These are phyloP conservation scores for Psilocybe cubensis DNA, from an alignment of 768 basidiomycete genomes.

Conservation along the genomic window DNA sequence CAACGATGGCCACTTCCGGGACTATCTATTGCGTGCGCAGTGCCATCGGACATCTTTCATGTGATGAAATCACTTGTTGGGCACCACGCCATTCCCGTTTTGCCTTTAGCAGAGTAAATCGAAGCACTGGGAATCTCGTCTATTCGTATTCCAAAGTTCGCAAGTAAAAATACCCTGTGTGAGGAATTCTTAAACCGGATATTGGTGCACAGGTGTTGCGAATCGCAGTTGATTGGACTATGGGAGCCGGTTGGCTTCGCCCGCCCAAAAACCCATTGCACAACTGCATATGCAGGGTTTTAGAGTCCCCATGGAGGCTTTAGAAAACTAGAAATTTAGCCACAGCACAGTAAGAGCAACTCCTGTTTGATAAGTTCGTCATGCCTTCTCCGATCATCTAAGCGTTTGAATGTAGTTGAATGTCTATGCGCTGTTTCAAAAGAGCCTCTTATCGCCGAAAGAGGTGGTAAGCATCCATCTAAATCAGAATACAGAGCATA, in stretches of 20 bases:
- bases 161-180: slow-evolving; percentile 10
- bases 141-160: slow-evolving; percentile 7
- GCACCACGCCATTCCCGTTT: slow-evolving; percentile 3
- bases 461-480: slow-evolving; percentile 1
- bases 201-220: slow-evolving; percentile 9
- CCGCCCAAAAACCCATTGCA: not conserved
- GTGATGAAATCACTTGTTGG: slow-evolving; percentile 1
- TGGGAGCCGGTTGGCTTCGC: not conserved
- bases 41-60: not conserved
- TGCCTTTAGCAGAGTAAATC: slow-evolving; percentile 4
- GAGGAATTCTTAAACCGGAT: slow-evolving; percentile 8
- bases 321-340: not conserved
- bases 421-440: not conserved
- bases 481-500: not conserved
- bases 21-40: slow-evolving; percentile 2
- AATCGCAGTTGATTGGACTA: not conserved
- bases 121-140: slow-evolving; percentile 6
- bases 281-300: not conserved
- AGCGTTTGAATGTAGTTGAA: no score
- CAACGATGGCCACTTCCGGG: slow-evolving; percentile 2
- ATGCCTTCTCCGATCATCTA: not conserved
- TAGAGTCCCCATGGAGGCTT: not conserved
- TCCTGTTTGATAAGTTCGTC: not conserved
- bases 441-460: not conserved
- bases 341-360: not conserved